A percentile compares a stretch with the other conserved stretches of the same genome.
These are phyloP conservation scores for Yueomyces sp. DNA, from an alignment of 805 yeast genomes.

Conservation along the genomic window DNA sequence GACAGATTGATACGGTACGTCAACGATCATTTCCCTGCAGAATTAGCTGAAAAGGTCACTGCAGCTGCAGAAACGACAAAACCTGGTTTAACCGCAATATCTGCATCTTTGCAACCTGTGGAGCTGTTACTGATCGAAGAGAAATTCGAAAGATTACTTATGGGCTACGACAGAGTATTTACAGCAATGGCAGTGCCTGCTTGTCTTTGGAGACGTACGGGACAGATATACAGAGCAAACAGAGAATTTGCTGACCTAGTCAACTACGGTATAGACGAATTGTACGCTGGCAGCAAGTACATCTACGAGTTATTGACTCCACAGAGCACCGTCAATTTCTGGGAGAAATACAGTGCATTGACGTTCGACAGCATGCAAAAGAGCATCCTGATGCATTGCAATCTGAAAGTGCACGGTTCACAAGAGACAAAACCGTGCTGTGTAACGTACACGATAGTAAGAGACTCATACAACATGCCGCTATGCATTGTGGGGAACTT, in stretches of 20 bases:
- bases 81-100: constrained; percentile 89
- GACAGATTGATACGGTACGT: constrained; percentile 79
- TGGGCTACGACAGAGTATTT: constrained; percentile 89
- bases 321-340: constrained; percentile 89
- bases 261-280: constrained; percentile 77
- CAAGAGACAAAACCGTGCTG: constrained; percentile 69
- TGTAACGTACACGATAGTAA: constrained; percentile 82
- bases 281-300: constrained; percentile 84
- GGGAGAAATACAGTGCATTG: constrained; percentile 95
- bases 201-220: constrained; percentile 93
- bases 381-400: constrained; percentile 88
- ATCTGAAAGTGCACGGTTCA: constrained; percentile 71
- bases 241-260: constrained; percentile 92
- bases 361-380: constrained; percentile 94
- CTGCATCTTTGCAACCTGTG: constrained; percentile 77
- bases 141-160: constrained; percentile 81
- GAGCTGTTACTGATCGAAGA: constrained; percentile 89
- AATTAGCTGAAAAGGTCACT: constrained; percentile 72
- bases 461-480: constrained; percentile 90
- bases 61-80: constrained; percentile 76
- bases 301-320: constrained; percentile 91
- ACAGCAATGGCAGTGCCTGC: constrained; percentile 98
- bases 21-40: constrained; percentile 82
- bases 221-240: constrained; percentile 89
- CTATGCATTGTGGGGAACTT: constrained; percentile 93